Conservation (phyloP, 2,329 filamentous ascomycete species). For the Calonectria naviculata region DNA sequence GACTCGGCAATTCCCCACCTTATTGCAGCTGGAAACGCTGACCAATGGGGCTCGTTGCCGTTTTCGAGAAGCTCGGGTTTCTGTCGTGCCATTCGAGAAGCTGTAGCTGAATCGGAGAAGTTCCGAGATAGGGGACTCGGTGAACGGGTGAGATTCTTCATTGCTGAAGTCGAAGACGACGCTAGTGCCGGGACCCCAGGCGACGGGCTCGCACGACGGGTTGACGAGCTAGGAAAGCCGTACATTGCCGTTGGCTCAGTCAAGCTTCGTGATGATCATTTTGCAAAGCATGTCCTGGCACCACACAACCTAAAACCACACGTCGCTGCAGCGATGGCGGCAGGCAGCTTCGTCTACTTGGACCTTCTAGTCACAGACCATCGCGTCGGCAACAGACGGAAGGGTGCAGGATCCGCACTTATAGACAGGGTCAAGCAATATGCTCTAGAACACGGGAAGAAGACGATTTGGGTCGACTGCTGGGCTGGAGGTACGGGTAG, state of each 20-base stretch:
- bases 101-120: conserved; percentile 35
- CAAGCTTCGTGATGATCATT: conserved; percentile 21
- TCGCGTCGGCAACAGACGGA: conserved; percentile 23
- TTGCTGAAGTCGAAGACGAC: conserved; percentile 38
- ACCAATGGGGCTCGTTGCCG: conserved; percentile 42
- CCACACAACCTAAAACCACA: conserved; percentile 23
- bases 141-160: conserved; percentile 40
- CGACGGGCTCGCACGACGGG: conserved; percentile 26
- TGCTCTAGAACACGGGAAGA: conserved; percentile 24
- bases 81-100: conserved; percentile 29
- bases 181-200: conserved; percentile 8
- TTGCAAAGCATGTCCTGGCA: conserved; percentile 22
- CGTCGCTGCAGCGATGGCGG: conserved; percentile 18
- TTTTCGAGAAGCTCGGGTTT: conserved; percentile 39
- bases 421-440: conserved; percentile 31
- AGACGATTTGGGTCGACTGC: conserved; percentile 40
- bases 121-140: conserved; percentile 36
- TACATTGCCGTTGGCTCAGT: conserved; percentile 30
- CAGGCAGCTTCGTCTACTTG: conserved; percentile 30
- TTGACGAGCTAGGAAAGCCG: conserved; percentile 24
- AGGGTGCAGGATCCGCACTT: conserved; percentile 27
- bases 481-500: conserved; percentile 39
- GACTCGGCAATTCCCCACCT: conserved; percentile 44
- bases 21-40: conserved; percentile 37
- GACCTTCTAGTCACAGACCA: conserved; percentile 28